Conservation (phyloP, 768 basidiomycete species). For the Pleurotus tuber-regium region DNA sequence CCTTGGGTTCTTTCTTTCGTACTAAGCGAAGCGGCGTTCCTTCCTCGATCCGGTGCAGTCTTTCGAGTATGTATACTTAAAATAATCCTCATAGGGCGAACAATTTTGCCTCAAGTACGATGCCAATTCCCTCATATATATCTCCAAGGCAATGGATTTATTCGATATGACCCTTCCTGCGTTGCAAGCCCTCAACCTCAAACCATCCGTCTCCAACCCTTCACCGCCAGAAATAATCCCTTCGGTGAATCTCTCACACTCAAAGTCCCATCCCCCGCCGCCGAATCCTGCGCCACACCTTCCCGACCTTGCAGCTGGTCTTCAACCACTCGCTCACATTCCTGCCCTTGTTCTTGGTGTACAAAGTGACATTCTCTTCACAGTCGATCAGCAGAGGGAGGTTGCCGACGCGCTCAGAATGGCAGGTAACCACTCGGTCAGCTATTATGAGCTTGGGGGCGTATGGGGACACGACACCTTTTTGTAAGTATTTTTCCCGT, state of each 20-base stretch:
- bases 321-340: conserved; percentile 69
- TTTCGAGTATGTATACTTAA: conserved; percentile 16
- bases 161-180: conserved; percentile 91
- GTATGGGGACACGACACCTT: conserved; percentile 99
- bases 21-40: no score
- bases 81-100: conserved; percentile 68
- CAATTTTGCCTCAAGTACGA: conserved; percentile 98
- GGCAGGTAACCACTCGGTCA: conserved; percentile 85
- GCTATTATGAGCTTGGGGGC: conserved; percentile 96
- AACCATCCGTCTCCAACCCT: conserved; percentile 23
- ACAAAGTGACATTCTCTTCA: conserved; percentile 95
- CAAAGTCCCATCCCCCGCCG: conserved; percentile 73
- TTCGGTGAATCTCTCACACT: conserved; percentile 41
- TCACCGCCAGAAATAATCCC: conserved; percentile 18
- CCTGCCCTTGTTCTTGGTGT: conserved; percentile 90
- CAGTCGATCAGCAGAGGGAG: conserved; percentile 96
- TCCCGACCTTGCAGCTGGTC: conserved; percentile 72
- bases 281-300: conserved; percentile 74
- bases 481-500: conserved; percentile 53
- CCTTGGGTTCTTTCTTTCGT: conserved; percentile 78
- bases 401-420: conserved; percentile 88
- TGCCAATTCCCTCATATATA: conserved; percentile 97
- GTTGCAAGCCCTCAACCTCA: conserved; percentile 65
- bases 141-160: conserved; percentile 99
- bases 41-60: background rate